A percentile compares a stretch with the other conserved stretches of the same genome.
phyloP scores from a whole-genome alignment of 2,329 filamentous ascomycete genomes.

The Aspergillus ruber region DNA sequence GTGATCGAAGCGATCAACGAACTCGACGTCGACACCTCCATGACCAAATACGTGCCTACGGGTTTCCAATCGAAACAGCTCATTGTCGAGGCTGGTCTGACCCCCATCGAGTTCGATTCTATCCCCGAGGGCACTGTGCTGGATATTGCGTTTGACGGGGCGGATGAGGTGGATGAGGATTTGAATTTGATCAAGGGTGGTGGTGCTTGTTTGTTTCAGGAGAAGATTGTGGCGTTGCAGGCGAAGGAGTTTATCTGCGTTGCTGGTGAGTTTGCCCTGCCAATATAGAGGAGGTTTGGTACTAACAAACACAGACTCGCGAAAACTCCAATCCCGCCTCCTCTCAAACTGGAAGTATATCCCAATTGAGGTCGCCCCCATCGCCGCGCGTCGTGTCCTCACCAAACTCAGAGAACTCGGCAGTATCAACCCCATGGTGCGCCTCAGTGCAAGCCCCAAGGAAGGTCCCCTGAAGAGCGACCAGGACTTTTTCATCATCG shows the following conservation, averaged over 20 bases:
- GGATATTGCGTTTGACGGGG: conserved; percentile 91
- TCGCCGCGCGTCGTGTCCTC: conserved; percentile 72
- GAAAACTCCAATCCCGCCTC: conserved; percentile 76
- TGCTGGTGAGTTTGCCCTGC: conserved; percentile 52
- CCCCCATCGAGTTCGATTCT: conserved; percentile 69
- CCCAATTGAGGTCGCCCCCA: conserved; percentile 87
- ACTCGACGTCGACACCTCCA: conserved; percentile 37
- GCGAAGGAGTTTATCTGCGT: conserved; percentile 83
- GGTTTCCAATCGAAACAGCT: conserved; percentile 86
- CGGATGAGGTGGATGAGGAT: conserved; percentile 91
- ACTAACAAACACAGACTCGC: conserved; percentile 60
- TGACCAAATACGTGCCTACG: conserved; percentile 84
- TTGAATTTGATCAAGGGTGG: conserved; percentile 97
- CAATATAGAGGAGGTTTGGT: not conserved
- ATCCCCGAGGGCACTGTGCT: conserved; percentile 60
- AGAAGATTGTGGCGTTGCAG: conserved; percentile 85
- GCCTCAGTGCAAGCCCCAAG: conserved; percentile 68
- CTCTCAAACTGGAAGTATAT: conserved; percentile 72
- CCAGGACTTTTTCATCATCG: conserved; percentile 82
- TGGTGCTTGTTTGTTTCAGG: conserved; percentile 94
- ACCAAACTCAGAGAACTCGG: conserved; percentile 66
- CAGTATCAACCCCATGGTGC: conserved; percentile 61
- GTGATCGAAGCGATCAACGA: conserved; percentile 59
- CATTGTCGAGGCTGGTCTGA: conserved; percentile 71
- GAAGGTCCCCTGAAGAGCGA: conserved; percentile 79